Percentiles rank a stretch among this genome's conserved stretches.
phyloP scores from a whole-genome alignment of 2,329 filamentous ascomycete species.

The Bipolaris zeicola region DNA sequence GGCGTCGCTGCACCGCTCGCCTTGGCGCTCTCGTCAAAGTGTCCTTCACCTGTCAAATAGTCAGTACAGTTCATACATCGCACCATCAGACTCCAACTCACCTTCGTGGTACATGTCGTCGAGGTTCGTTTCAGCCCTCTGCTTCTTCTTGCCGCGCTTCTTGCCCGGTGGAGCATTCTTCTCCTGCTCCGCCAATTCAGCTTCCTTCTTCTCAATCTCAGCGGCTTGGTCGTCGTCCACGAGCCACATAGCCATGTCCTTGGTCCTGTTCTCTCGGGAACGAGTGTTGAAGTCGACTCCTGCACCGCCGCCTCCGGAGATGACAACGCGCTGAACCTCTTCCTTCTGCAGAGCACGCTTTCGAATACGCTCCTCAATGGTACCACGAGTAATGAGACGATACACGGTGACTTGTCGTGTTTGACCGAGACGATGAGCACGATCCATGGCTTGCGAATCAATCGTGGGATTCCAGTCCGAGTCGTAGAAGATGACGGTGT shows the following conservation, averaged over 20 bases:
- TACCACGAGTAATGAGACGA: constrained; percentile 92
- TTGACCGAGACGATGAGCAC: constrained; percentile 95
- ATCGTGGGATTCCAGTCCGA: constrained; percentile 99
- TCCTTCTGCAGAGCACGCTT: constrained; percentile 98
- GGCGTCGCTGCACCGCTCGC: constrained; percentile 86
- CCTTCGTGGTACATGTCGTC: constrained; percentile 99
- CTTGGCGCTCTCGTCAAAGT: constrained; percentile 90
- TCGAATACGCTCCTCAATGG: constrained; percentile 96
- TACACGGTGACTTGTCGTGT: constrained; percentile 97
- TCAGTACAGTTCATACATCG: constrained; percentile 27
- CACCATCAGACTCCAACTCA: constrained; percentile 56
- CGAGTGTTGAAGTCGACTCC: constrained; percentile 97
- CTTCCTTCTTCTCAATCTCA: constrained; percentile 89
- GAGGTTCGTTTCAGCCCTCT: constrained; percentile 67
- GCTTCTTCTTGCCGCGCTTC: constrained; percentile 68
- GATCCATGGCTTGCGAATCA: constrained; percentile 98
- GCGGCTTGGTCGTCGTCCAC: constrained; percentile 96
- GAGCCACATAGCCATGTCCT: constrained; percentile 98
- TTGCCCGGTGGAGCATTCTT: constrained; percentile 49
- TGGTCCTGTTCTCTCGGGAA: constrained; percentile 87
- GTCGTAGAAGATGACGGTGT: constrained; percentile 99
- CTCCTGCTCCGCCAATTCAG: constrained; percentile 75
- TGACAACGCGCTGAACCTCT: constrained; percentile 96
- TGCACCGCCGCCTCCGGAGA: constrained; percentile 79
- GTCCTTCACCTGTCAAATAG: constrained; percentile 75